Conservation (phyloP, 768 basidiomycete species). For the Xerocomellus amylosporus region DNA sequence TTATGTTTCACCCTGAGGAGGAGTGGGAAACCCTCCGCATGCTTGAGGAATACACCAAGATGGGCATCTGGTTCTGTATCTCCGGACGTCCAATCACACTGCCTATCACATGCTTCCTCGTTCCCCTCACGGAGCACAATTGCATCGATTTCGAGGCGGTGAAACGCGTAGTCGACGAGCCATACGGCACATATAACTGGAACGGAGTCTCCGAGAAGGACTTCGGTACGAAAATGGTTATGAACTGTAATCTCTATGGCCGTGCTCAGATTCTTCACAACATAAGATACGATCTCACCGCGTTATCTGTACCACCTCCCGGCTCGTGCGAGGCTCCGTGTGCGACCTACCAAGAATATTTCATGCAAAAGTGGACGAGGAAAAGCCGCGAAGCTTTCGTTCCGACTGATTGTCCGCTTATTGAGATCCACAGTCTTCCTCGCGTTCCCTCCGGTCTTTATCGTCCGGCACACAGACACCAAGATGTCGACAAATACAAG, state of each 20-base stretch:
- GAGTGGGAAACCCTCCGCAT: constrained; percentile 45
- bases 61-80: constrained; percentile 60
- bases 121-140: constrained; percentile 52
- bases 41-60: constrained; percentile 66
- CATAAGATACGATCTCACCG: constrained; percentile 65
- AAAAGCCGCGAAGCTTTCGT: constrained; percentile 44
- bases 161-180: constrained; percentile 45
- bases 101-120: constrained; percentile 59
- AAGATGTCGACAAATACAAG: constrained; percentile 27
- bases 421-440: constrained; percentile 50
- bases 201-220: constrained; percentile 45
- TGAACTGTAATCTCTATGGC: constrained; percentile 54
- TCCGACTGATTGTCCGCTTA: constrained; percentile 55
- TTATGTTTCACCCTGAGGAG: constrained; percentile 46
- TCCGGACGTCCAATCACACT: constrained; percentile 53
- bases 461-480: constrained; percentile 26
- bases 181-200: constrained; percentile 57
- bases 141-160: constrained; percentile 61
- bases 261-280: constrained; percentile 53
- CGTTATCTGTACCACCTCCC: constrained; percentile 52
- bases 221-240: constrained; percentile 50
- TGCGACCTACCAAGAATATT: constrained; percentile 60
- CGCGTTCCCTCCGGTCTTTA: constrained; percentile 44
- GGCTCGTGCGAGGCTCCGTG: constrained; percentile 48
- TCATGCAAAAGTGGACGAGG: constrained; percentile 51